Conservation (phyloP, 2,329 filamentous ascomycete genomes). For the Didymella lethalis region DNA sequence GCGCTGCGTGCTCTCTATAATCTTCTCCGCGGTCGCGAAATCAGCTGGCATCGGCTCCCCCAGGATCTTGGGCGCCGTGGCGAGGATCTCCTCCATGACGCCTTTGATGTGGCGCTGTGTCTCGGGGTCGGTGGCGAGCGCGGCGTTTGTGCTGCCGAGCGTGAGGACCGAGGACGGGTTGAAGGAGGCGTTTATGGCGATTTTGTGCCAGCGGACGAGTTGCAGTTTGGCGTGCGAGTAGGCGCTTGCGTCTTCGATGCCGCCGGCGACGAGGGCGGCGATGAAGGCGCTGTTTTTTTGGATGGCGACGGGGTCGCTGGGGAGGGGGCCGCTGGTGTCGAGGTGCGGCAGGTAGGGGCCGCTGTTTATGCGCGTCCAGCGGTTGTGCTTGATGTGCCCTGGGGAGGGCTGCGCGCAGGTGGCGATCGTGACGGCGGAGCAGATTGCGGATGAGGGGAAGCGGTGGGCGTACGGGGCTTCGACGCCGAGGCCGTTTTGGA, state of each 20-base stretch:
- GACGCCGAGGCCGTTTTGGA: conserved; percentile 76
- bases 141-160: conserved; percentile 69
- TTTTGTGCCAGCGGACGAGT: conserved; percentile 77
- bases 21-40: conserved; percentile 69
- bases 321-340: conserved; percentile 42
- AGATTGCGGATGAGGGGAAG: conserved; percentile 67
- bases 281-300: conserved; percentile 61
- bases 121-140: conserved; percentile 71
- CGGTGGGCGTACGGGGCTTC: conserved; percentile 70
- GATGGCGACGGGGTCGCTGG: conserved; percentile 45
- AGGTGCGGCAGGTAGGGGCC: conserved; percentile 68
- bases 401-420: conserved; percentile 71
- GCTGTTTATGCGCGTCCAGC: conserved; percentile 76
- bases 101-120: conserved; percentile 67
- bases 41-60: conserved; percentile 66
- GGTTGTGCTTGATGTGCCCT: conserved; percentile 72
- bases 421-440: conserved; percentile 74
- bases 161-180: conserved; percentile 75
- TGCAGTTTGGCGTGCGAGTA: conserved; percentile 73
- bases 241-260: conserved; percentile 70
- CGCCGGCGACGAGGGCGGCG: conserved; percentile 65
- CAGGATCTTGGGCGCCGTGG: conserved; percentile 68
- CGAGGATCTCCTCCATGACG: conserved; percentile 74
- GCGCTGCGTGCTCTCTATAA: conserved; percentile 68
- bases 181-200: conserved; percentile 78